Evolutionary conservation across 2,329 filamentous ascomycete species (phyloP).

Genomic region (Xylariaceae sp.): DNA sequence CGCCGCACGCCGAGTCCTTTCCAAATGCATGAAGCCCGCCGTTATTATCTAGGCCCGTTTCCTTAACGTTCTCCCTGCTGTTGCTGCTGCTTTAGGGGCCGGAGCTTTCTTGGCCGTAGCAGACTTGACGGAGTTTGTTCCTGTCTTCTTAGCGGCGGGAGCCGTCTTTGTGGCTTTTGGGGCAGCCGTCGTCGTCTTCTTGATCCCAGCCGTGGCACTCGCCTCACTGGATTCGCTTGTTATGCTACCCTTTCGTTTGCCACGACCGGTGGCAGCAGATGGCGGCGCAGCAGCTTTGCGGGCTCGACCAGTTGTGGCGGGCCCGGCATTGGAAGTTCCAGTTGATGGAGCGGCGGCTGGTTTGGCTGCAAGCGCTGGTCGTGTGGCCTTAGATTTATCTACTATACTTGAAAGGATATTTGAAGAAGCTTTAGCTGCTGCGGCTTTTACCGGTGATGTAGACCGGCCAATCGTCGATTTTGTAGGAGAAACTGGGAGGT

Average conservation of each 20-base stretch:
- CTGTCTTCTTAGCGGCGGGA: slow-evolving; percentile 46
- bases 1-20: slow-evolving; percentile 11
- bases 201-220: slow-evolving; percentile 62
- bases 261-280: slow-evolving; percentile 43
- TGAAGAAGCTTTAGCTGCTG: slow-evolving; percentile 36
- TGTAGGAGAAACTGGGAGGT: slow-evolving; percentile 45
- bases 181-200: slow-evolving; percentile 42
- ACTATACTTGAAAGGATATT: slow-evolving; percentile 54
- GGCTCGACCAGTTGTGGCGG: slow-evolving; percentile 26
- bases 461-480: slow-evolving; percentile 50
- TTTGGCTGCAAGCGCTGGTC: slow-evolving; percentile 42
- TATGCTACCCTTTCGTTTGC: slow-evolving; percentile 51
- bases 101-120: slow-evolving; percentile 48
- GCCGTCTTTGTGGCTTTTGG: slow-evolving; percentile 38
- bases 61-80: slow-evolving; percentile 49
- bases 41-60: slow-evolving; percentile 43
- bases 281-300: slow-evolving; percentile 38
- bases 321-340: slow-evolving; percentile 37
- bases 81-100: slow-evolving; percentile 40
- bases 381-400: slow-evolving; percentile 55
- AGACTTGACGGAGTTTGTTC: slow-evolving; percentile 51
- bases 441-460: slow-evolving; percentile 36
- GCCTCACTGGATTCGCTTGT: slow-evolving; percentile 60
- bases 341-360: slow-evolving; percentile 46
- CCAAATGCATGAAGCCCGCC: slow-evolving; percentile 1